Conservation (phyloP, 148 eudicot genomes). For the Vaccinium darrowii region DNA sequence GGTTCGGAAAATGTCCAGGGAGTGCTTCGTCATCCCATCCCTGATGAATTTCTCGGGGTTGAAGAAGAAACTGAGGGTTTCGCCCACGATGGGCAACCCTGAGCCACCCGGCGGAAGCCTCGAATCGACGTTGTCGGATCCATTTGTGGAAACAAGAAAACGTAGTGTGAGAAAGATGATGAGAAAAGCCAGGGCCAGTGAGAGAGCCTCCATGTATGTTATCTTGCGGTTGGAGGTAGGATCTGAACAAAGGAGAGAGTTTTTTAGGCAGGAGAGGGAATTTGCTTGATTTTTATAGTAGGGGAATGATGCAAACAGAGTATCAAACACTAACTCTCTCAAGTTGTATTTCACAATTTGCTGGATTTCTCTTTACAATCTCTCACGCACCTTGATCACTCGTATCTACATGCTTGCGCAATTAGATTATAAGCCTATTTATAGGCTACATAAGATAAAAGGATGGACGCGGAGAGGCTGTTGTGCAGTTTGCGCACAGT, state of each 20-base stretch:
- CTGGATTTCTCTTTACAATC: too few species aligned
- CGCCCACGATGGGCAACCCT: neutral
- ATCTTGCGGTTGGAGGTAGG: neutral
- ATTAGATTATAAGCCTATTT: too few species aligned
- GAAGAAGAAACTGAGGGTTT: neutral
- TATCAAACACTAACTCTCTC: too few species aligned
- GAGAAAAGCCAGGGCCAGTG: neutral
- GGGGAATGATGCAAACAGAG: too few species aligned
- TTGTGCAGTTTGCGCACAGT: too few species aligned
- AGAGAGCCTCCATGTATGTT: slow-evolving; percentile 9
- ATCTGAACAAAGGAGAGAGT: neutral
- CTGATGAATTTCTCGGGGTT: neutral
- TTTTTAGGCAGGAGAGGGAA: neutral
- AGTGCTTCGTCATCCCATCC: slow-evolving; percentile 5
- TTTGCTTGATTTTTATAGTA: too few species aligned
- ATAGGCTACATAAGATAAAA: too few species aligned
- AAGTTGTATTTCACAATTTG: too few species aligned
- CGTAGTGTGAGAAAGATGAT: neutral
- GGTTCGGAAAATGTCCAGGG: neutral
- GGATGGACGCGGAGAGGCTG: too few species aligned
- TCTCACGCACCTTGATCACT: too few species aligned
- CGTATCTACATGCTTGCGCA: too few species aligned
- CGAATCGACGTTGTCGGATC: neutral
- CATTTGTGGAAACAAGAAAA: neutral
- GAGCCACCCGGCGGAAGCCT: slow-evolving; percentile 11